These are phyloP conservation scores for Viola pubescens DNA, from an alignment of 441 rosid species.

Conservation along the genomic window DNA sequence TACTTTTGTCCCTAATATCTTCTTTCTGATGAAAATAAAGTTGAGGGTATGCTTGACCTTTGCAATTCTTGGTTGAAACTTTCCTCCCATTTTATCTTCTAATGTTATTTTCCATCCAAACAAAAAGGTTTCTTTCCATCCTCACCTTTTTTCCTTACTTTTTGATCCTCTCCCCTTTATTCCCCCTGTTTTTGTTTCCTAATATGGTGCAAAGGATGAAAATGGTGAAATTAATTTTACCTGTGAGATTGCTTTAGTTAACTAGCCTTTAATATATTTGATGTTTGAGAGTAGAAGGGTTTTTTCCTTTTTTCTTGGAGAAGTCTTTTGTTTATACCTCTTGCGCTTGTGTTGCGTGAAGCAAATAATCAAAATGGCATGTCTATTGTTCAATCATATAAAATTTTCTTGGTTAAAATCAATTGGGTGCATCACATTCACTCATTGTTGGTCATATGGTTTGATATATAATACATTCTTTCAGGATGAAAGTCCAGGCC, in stretches of 20 bases:
- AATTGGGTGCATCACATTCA: neutral
- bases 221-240: neutral
- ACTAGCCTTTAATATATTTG: neutral
- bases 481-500: slow-evolving; percentile 67
- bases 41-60: no score
- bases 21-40: no score
- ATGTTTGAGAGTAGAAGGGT: neutral
- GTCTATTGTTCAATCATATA: no score
- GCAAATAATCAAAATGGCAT: neutral
- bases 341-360: neutral
- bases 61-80: no score
- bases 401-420: no score
- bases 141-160: no score
- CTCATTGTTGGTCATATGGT: slow-evolving; percentile 11
- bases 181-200: no score
- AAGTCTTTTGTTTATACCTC: neutral
- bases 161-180: no score
- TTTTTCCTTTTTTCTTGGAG: neutral
- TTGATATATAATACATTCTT: slow-evolving; percentile 17
- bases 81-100: no score
- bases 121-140: no score
- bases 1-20: no score
- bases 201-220: neutral
- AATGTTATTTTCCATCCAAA: no score
- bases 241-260: neutral